A percentile compares a stretch with the other conserved stretches of the same genome.
These are phyloP conservation scores for Irpex rosettiformis DNA, from an alignment of 1,284 basidiomycete genomes.

Conservation along the genomic window DNA sequence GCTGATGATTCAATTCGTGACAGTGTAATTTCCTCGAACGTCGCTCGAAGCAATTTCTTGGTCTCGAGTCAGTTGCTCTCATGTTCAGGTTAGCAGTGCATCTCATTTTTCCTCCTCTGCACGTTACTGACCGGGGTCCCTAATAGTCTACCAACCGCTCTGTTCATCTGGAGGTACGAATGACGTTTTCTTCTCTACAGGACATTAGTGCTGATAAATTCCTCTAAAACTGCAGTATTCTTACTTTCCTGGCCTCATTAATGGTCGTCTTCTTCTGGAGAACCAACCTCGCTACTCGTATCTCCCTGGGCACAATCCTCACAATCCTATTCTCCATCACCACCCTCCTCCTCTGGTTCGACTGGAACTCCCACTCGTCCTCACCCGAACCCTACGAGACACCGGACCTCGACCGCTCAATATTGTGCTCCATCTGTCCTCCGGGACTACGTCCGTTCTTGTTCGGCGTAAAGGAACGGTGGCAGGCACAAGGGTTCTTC, in stretches of 20 bases:
- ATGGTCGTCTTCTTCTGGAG: conserved; percentile 17
- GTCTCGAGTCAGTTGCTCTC: conserved; percentile 21
- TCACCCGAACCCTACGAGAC: not conserved
- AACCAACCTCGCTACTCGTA: conserved; percentile 9
- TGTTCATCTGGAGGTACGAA: conserved; percentile 28
- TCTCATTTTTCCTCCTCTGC: conserved; percentile 9
- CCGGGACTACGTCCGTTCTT: not conserved
- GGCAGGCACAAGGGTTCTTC: too few relatives aligned
- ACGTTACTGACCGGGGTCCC: not conserved
- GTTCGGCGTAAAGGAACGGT: not conserved
- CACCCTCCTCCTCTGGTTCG: conserved; percentile 4
- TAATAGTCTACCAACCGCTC: conserved; percentile 21
- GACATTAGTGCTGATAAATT: conserved; percentile 8
- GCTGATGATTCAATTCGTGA: conserved; percentile 11
- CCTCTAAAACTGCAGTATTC: conserved; percentile 15
- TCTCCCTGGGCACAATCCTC: not conserved
- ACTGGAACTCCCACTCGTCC: not conserved
- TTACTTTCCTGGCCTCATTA: conserved; percentile 17
- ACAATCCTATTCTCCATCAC: not conserved
- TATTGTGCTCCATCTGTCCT: not conserved
- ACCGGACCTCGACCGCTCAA: not conserved
- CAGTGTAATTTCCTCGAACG: conserved; percentile 18
- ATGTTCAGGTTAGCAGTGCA: conserved; percentile 16
- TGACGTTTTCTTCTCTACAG: conserved; percentile 12
- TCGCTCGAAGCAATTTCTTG: conserved; percentile 7